Evolutionary conservation across 108 stramenopile species (phyloP), one percentile per base, ranked within the genome.

Genomic region (Conticribra weissflogii): DNA sequence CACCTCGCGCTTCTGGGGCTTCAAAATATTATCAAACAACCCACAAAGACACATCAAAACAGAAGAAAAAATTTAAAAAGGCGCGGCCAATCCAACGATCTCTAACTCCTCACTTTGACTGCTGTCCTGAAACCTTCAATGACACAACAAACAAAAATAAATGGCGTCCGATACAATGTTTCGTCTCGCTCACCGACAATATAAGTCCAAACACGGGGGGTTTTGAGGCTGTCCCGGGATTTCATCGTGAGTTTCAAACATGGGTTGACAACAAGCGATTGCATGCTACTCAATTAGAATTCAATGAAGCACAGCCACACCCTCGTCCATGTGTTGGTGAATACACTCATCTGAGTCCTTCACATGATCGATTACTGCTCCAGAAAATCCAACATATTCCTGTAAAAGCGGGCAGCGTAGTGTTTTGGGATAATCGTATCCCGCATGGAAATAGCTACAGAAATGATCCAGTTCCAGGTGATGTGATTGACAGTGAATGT

Each of bases 91-190:
- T 97, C 29, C 97, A 97, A 70, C 60, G 97, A 64, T 89, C 89
- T 18, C 86, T 97, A 55, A 96, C 95, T 19, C 97, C 97, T 24
- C 97, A 97, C 79, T 86, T 97, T 63, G 97, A 97, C 63, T 95
- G 93, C 57, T 97, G 95, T 71, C 97, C 97, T 8, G 82, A 92
- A 59, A 80, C 72, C 8, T 85, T 90, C 56, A 59, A 87, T 49
- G 52, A 68, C 30, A 36, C 54, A 30, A 61, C 57, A 29, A 69
- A 66, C 36, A 78, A 84, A 46, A 73, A 66, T 54, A 95, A 93
- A 50, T 97, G 94, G 92, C 71, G 97, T 53, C 97, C 97, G 16
- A 96, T 97, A 48, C 97, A 97, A 68, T 92, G 92, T 60, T 92
- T 97, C 71, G 82, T 97, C 14, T 84, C 93, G 9, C 66, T 97